Conservation (phyloP, 129 eudicot species). For the Flaveria trinervia region DNA sequence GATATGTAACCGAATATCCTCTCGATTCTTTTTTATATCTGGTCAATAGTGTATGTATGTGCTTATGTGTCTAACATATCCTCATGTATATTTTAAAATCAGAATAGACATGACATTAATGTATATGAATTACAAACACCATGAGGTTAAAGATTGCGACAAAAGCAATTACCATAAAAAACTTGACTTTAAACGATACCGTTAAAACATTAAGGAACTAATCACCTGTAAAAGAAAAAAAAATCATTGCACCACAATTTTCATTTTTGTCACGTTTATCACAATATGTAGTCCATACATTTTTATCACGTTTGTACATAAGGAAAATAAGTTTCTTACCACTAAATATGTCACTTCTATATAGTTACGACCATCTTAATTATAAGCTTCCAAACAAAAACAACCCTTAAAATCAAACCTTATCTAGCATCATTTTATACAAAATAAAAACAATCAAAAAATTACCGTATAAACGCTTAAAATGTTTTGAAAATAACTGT, state of each 20-base stretch:
- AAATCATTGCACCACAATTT: not conserved
- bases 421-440: too few relatives aligned
- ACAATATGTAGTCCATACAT: not conserved
- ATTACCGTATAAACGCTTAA: too few relatives aligned
- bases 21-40: too few relatives aligned
- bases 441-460: too few relatives aligned
- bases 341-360: not conserved
- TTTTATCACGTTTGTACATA: not conserved
- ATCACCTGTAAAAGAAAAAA: not conserved
- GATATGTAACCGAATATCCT: too few relatives aligned
- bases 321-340: not conserved
- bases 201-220: not conserved
- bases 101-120: not conserved
- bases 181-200: not conserved
- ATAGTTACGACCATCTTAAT: not conserved
- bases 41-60: too few relatives aligned
- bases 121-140: not conserved
- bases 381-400: not conserved
- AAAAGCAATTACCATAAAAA: not conserved
- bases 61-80: too few relatives aligned
- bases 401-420: not conserved
- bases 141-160: not conserved
- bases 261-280: not conserved
- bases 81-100: not conserved
- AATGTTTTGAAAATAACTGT: too few relatives aligned